Base-by-base conservation (phyloP, 257 asterid genomes). In the Solanum infundibuliforme region DNA sequence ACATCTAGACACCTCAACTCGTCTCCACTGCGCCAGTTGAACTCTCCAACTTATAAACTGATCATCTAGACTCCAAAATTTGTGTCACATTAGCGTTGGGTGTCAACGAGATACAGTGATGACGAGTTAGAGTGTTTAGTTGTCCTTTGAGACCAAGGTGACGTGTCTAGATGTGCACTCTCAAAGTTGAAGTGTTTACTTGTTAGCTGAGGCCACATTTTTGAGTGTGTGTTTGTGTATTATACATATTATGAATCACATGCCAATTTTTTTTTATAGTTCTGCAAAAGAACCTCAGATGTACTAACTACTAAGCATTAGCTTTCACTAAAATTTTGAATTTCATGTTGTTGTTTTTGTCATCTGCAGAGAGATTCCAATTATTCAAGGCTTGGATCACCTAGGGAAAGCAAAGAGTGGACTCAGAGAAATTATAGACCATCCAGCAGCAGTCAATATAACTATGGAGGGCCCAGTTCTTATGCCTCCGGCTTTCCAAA, bases 291-390 rank as follows among this genome's bases (percentile, higher is more conserved):
- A 27, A 14, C 3, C 39, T 79, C 39, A 79, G 8, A 43, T 79
- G 85, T 77, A 41, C 36, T 18, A 76, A 6, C 35, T 27, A 12
- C 35, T 14, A 31, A 2, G 18, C 65, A 79, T 79, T 79, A 43
- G 68, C 41, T 81, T 41, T 16, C 27, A 81, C 27, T 46, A 4
- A 29, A n/a, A 29, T 27, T 18, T 29, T 16, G 18, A 48, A 11
- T 16, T 79, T 43, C 39, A 43, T 58, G 66, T 58, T 82, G 66
- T 58, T 82, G 55, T 20, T 82, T 46, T 36, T 18, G 35, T 82
- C 32, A 48, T 29, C 43, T 91, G 94, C 95, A 97, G 99, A 96
- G 99, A 91, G 99, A 97, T 87, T 97, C 99, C 4, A 88, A 89
- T 35, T 96, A 94, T 91, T 91, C 99, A 3, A 91, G 94, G 94